Conservation (phyloP, 2,329 filamentous ascomycete genomes). For the Macroventuria anomochaeta region DNA sequence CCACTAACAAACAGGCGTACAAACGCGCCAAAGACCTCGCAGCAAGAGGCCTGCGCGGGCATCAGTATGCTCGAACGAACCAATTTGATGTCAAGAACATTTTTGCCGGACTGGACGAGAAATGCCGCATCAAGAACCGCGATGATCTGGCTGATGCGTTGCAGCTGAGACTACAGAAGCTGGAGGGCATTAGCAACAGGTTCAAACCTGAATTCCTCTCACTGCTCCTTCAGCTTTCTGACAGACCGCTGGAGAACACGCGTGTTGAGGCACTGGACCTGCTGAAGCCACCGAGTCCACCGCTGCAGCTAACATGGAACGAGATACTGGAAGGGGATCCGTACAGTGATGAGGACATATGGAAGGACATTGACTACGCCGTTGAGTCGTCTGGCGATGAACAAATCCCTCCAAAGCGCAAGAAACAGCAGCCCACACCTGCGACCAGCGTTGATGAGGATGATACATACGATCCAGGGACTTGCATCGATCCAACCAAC, state of each 20-base stretch:
- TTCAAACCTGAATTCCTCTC: slow-evolving; percentile 82
- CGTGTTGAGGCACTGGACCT: slow-evolving; percentile 67
- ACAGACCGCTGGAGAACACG: slow-evolving; percentile 76
- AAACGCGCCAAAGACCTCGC: slow-evolving; percentile 49
- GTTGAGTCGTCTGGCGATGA: slow-evolving; percentile 71
- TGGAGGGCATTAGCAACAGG: slow-evolving; percentile 63
- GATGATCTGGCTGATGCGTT: slow-evolving; percentile 80
- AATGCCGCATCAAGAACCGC: slow-evolving; percentile 79
- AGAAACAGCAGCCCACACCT: slow-evolving; percentile 31
- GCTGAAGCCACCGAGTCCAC: slow-evolving; percentile 56
- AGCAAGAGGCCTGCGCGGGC: slow-evolving; percentile 48
- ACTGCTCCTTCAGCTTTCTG: slow-evolving; percentile 79
- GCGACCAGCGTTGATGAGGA: slow-evolving; percentile 50
- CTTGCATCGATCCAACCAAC: slow-evolving; percentile 41
- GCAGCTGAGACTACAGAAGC: slow-evolving; percentile 62
- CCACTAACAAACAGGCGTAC: slow-evolving; percentile 45
- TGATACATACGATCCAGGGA: slow-evolving; percentile 44
- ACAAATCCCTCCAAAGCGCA: slow-evolving; percentile 40
- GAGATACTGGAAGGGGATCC: slow-evolving; percentile 80
- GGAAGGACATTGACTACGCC: slow-evolving; percentile 72
- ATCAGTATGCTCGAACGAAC: slow-evolving; percentile 55
- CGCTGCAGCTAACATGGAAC: slow-evolving; percentile 71
- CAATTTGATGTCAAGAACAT: slow-evolving; percentile 56
- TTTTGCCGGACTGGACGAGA: slow-evolving; percentile 72
- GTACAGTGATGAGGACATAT: slow-evolving; percentile 71